phyloP scores from a whole-genome alignment of 1,284 basidiomycete genomes.

The Rhodotorula sp. region DNA sequence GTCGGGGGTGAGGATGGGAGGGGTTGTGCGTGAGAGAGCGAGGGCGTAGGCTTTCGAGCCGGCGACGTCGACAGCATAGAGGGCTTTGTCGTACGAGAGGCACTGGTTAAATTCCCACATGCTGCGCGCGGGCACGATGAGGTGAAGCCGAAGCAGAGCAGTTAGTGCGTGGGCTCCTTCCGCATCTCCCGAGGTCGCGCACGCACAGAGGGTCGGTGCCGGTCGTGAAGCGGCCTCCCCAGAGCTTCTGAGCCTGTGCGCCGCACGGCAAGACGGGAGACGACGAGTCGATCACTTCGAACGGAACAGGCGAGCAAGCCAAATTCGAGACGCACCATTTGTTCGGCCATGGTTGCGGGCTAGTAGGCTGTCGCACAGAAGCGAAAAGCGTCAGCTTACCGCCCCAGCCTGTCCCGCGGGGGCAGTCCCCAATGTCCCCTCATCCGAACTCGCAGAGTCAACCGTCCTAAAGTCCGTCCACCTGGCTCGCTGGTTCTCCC shows the following conservation, averaged over 20 bases:
- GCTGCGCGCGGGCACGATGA: slow-evolving; percentile 51
- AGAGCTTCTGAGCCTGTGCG: slow-evolving; percentile 37
- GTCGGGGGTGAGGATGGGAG: slow-evolving; percentile 40
- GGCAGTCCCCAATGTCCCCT: neutral
- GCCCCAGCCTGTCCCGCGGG: neutral
- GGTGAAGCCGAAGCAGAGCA: too few relatives aligned
- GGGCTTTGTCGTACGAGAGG: slow-evolving; percentile 87
- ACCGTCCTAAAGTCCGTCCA: neutral
- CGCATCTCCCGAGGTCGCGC: neutral
- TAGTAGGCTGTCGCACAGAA: neutral
- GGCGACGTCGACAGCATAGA: slow-evolving; percentile 86
- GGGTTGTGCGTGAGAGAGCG: slow-evolving; percentile 56
- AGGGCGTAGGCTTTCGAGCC: slow-evolving; percentile 96
- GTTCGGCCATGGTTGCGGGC: slow-evolving; percentile 23
- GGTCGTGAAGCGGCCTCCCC: slow-evolving; percentile 34
- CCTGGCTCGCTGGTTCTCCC: too few relatives aligned
- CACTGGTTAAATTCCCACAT: slow-evolving; percentile 97
- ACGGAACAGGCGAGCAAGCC: too few relatives aligned
- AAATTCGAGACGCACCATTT: slow-evolving; percentile 19
- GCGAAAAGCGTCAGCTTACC: neutral
- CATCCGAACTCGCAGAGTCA: neutral
- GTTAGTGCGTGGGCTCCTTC: neutral
- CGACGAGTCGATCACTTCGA: too few relatives aligned
- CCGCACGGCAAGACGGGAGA: too few relatives aligned
- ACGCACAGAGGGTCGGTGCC: slow-evolving; percentile 39